Evolutionary conservation across 176 grass and related monocot genomes (phyloP).

Genomic region (Carex littledalei): DNA sequence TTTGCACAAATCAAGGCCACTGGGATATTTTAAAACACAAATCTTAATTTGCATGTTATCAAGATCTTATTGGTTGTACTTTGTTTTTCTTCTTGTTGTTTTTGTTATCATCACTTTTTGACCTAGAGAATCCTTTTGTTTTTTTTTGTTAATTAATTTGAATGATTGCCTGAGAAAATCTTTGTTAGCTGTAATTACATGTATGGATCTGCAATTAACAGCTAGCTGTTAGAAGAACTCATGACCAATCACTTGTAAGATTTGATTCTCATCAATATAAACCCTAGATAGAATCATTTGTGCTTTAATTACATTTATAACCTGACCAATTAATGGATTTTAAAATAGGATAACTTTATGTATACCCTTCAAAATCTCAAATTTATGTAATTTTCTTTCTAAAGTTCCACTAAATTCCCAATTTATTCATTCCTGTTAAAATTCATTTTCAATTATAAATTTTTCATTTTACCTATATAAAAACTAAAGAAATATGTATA

Average conservation of each 20-base stretch:
- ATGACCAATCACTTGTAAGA: background rate
- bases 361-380: no score
- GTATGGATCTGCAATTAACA: background rate
- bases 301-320: background rate
- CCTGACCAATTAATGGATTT: no score
- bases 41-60: background rate
- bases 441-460: no score
- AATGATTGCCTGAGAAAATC: background rate
- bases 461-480: no score
- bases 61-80: constrained; percentile 1
- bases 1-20: background rate
- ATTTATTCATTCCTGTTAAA: no score
- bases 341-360: no score
- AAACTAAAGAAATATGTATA: no score
- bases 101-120: background rate
- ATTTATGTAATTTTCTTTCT: no score
- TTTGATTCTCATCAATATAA: background rate
- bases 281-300: background rate
- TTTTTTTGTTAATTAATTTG: background rate
- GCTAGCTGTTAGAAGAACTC: background rate
- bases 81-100: background rate
- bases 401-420: no score
- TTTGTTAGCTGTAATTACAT: constrained; percentile 3
- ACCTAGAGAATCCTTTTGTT: background rate
- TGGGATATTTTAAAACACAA: background rate